Conservation (phyloP, 2,329 filamentous ascomycete species). For the Nothophaeocryptopus gaeumannii region DNA sequence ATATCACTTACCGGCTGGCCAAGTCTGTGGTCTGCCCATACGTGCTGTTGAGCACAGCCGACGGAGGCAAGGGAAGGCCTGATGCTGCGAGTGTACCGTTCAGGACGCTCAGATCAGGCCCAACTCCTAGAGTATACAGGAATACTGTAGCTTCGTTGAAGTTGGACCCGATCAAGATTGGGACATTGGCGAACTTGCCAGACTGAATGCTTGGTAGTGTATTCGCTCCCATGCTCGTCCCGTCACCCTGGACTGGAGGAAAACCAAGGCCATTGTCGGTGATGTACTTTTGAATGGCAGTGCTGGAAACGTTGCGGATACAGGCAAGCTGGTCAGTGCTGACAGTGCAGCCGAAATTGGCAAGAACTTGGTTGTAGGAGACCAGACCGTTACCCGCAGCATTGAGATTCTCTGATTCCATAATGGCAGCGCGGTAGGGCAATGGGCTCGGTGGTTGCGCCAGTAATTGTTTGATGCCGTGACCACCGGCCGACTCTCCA, state of each 20-base stretch:
- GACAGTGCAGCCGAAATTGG: conserved; percentile 16
- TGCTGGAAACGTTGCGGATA: conserved; percentile 13
- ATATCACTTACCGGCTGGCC: too few species aligned
- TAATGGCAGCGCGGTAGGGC: conserved; percentile 23
- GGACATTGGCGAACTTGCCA: conserved; percentile 21
- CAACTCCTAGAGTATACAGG: conserved; percentile 21
- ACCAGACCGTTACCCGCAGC: conserved; percentile 6
- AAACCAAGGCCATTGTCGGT: conserved; percentile 23
- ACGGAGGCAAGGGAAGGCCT: conserved; percentile 1
- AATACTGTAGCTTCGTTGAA: conserved; percentile 29
- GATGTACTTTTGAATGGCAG: conserved; percentile 14
- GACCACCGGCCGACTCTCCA: conserved; percentile 22
- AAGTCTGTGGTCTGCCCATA: too few species aligned
- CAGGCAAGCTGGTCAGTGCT: conserved; percentile 8
- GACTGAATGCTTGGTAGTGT: conserved; percentile 11
- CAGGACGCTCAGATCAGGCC: conserved; percentile 16
- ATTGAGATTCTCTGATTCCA: conserved; percentile 15
- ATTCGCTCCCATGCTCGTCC: conserved; percentile 14
- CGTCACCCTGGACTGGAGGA: conserved; percentile 13
- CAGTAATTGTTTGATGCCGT: conserved; percentile 16
- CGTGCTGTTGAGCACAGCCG: too few species aligned
- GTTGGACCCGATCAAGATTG: conserved; percentile 28
- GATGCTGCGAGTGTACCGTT: conserved; percentile 17
- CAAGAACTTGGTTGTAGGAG: conserved; percentile 15
- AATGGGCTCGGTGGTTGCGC: conserved; percentile 20